These are phyloP conservation scores for Sugiyamaella sp. DNA, from an alignment of 1,139 yeast species.

Conservation along the genomic window DNA sequence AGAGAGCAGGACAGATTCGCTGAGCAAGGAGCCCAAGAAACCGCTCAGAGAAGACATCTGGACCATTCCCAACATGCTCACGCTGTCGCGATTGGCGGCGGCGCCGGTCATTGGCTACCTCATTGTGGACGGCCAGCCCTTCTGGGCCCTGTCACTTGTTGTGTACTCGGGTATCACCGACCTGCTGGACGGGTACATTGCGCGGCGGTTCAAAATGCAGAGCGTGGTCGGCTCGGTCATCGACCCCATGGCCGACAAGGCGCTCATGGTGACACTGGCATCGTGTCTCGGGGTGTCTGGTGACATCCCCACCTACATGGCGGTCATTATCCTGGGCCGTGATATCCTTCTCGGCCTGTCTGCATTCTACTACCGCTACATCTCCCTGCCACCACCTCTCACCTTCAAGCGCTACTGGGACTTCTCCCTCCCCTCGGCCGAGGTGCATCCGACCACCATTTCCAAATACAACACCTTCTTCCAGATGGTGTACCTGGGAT, in stretches of 20 bases:
- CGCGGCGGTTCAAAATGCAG: slow-evolving; percentile 74
- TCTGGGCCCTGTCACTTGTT: slow-evolving; percentile 70
- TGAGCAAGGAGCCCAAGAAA: neutral
- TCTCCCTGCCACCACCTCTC: slow-evolving; percentile 74
- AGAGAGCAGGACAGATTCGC: neutral
- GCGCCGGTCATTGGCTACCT: slow-evolving; percentile 86
- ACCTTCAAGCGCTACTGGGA: slow-evolving; percentile 75
- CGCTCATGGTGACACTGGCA: slow-evolving; percentile 85
- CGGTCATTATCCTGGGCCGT: slow-evolving; percentile 77
- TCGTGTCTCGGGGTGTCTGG: slow-evolving; percentile 70
- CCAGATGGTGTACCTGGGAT: slow-evolving; percentile 88
- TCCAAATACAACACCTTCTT: slow-evolving; percentile 88
- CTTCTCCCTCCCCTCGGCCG: slow-evolving; percentile 78
- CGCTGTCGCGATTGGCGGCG: slow-evolving; percentile 72
- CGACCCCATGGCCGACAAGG: slow-evolving; percentile 95
- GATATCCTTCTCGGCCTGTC: slow-evolving; percentile 77
- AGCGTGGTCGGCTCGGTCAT: slow-evolving; percentile 87
- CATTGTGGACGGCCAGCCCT: slow-evolving; percentile 62
- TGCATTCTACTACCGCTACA: slow-evolving; percentile 73
- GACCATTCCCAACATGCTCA: slow-evolving; percentile 83
- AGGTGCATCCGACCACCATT: slow-evolving; percentile 84
- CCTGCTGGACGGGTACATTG: slow-evolving; percentile 87
- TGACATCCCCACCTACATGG: slow-evolving; percentile 62
- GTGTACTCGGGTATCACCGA: slow-evolving; percentile 89
- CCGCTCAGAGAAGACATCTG: slow-evolving; percentile 56